Evolutionary conservation across 805 yeast genomes (phyloP), one percentile per base, ranked within the genome.

Genomic region (Yarrowia sp.): DNA sequence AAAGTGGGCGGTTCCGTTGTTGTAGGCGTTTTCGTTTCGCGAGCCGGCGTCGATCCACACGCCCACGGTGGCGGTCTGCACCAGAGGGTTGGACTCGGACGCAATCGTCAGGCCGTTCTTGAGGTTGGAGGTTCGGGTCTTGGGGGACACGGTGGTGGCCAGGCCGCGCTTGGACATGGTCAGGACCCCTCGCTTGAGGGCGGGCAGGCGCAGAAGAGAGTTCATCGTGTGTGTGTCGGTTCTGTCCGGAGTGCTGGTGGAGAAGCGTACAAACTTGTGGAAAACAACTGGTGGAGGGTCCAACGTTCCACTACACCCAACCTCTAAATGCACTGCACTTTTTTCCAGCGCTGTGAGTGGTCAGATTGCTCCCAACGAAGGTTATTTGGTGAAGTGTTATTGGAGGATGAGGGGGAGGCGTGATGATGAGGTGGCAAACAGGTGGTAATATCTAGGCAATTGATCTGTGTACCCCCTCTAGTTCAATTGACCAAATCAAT

Each of bases 11-110:
- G 98, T 93, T 59, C 99, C 99, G 74, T 92, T 92, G 75, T 84
- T 84, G 75, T 90, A 87, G 56, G 83, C 82, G 74, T 87, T 89
- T 79, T 95, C 99, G 3, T 98, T 98, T 71, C 99, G 84, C 3
- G 98, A 93, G 2, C 99, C 99, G 49, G 99, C 97, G 79, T 95
- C 97, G 71, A 95, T 92, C 94, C 97, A 96, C 68, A 95, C 94
- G 2, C 98, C 99, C 14, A 95, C 97, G 1, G 99, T 95, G 71
- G 99, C 98, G 53, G 98, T 92, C 73, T 89, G 84, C 8, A 96
- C 88, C 71, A 90, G 88, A 11, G 98, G 98, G 77, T 90, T 86
- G 53, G 83, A 76, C 77, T 95, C 98, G 56, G 96, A 85, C 68
- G 98, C 99, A 48, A 94, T 97, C 0, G 98, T 94, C 53, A 95